phyloP scores from a whole-genome alignment of 306 rosid genomes.

The Hippophae tibetana region DNA sequence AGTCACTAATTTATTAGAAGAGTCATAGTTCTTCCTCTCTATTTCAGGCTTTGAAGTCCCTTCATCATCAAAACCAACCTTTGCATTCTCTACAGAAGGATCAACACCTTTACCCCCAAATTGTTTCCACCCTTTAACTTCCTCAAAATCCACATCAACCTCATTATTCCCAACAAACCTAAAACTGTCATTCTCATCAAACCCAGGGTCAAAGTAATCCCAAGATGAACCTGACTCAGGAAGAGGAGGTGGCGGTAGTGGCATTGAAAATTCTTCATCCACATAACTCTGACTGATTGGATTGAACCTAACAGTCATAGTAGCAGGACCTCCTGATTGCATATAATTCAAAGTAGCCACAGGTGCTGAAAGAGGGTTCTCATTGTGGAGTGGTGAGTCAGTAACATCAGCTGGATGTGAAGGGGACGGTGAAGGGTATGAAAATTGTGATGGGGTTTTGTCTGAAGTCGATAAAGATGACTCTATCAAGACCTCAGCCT shows the following conservation, averaged over 20 bases:
- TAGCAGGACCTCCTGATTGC: conserved; percentile 45
- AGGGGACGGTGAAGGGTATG: conserved; percentile 79
- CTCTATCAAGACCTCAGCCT: conserved; percentile 67
- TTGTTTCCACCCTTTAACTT: conserved; percentile 27
- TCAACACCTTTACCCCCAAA: conserved; percentile 22
- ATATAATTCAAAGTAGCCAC: conserved; percentile 46
- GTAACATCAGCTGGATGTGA: conserved; percentile 48
- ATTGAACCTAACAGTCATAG: conserved; percentile 49
- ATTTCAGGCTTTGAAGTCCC: conserved; percentile 11
- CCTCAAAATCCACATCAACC: conserved; percentile 28
- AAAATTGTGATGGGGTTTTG: conserved; percentile 83
- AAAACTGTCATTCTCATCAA: conserved; percentile 59
- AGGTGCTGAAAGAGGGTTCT: conserved; percentile 42
- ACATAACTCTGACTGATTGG: conserved; percentile 28
- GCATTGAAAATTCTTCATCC: conserved; percentile 53
- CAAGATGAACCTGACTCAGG: conserved; percentile 57
- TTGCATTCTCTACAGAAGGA: conserved; percentile 7
- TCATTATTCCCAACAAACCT: conserved; percentile 51
- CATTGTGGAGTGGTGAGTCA: conserved; percentile 60
- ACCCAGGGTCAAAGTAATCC: conserved; percentile 74
- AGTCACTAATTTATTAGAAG: conserved; percentile 8
- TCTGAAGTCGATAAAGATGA: conserved; percentile 72
- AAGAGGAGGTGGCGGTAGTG: conserved; percentile 60
- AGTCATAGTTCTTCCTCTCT: conserved; percentile 23
- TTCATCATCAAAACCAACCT: conserved; percentile 22